Evolutionary conservation across 2,329 filamentous ascomycete species (phyloP), one percentile per base, ranked within the genome.

Genomic region (Monilinia vaccinii-corymbosi): DNA sequence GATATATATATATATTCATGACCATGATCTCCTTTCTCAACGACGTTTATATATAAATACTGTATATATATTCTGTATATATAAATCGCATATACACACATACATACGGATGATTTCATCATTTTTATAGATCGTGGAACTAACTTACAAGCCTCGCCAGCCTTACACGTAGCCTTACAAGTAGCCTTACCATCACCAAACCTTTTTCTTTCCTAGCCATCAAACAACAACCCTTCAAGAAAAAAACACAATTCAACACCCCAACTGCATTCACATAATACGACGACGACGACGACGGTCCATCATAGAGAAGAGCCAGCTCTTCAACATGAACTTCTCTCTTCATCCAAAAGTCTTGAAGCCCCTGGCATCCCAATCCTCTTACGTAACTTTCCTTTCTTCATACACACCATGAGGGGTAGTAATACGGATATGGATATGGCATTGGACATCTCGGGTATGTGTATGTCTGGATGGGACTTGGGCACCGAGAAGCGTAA

Each of bases 331-430:
- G n/a, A n/a, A n/a, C n/a, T n/a, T n/a, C n/a, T 18, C 25, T 16
- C n/a, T 38, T 40, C 32, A 25, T 21, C 4, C 34, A 8, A 38
- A n/a, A 8, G 4, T 18, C 32, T 16, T 18, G 5, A n/a, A 21
- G 4, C 9, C 48, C 21, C 13, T 31, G n/a, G 31, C 13, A n/a
- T 32, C 9, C 4, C 13, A n/a, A 11, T 14, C 18, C 38, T 21
- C 14, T 7, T 9, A 38, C n/a, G 10, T 16, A 23, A 7, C 2
- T 42, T 21, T 34, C 10, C n/a, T n/a, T 10, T 34, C 13, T 13
- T 58, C 28, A 58, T 16, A 58, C 56, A 58, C 47, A 58, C 56
- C 56, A 58, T 21, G 25, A 36, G 42, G 56, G 47, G 21, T 52
- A 52, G 46, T 44, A 40, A n/a, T n/a, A n/a, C 25, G 47, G 16